Conservation (phyloP, 1,284 basidiomycete species). For the Boletus semigastroideus region DNA sequence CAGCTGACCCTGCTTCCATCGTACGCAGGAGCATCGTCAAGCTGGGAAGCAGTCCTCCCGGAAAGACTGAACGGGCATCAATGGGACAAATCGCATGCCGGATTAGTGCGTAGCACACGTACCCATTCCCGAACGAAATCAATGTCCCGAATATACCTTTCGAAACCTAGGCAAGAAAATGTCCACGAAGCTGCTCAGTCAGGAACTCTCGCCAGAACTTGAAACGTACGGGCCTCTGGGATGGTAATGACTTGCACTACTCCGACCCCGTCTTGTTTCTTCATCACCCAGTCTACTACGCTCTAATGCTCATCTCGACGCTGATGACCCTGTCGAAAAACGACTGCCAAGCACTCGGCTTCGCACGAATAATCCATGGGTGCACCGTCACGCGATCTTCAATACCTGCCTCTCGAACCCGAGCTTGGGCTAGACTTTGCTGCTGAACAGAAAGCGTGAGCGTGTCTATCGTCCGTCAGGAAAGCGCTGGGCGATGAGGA, state of each 20-base stretch:
- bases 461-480: not conserved
- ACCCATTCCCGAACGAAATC: slow-evolving; percentile 3
- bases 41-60: not conserved
- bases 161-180: not conserved
- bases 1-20: not conserved
- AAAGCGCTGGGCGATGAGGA: not conserved
- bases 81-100: not conserved
- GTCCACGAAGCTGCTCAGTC: not conserved
- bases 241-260: slow-evolving; percentile 1
- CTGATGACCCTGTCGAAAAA: slow-evolving; percentile 39
- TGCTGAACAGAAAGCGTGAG: slow-evolving; percentile 2
- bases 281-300: not conserved
- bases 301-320: not conserved
- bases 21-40: not conserved
- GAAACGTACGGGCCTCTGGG: not conserved
- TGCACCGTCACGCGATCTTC: slow-evolving; percentile 63
- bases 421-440: not conserved
- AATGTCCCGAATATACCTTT: not conserved
- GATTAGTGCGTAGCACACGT: too few species aligned
- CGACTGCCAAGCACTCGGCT: slow-evolving; percentile 64
- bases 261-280: not conserved
- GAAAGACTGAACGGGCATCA: not conserved
- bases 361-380: slow-evolving; percentile 65
- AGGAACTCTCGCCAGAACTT: not conserved
- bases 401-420: slow-evolving; percentile 40